These are phyloP conservation scores for Paramecium sexaurelia DNA, from an alignment of 73 alveolate genomes.

Conservation along the genomic window DNA sequence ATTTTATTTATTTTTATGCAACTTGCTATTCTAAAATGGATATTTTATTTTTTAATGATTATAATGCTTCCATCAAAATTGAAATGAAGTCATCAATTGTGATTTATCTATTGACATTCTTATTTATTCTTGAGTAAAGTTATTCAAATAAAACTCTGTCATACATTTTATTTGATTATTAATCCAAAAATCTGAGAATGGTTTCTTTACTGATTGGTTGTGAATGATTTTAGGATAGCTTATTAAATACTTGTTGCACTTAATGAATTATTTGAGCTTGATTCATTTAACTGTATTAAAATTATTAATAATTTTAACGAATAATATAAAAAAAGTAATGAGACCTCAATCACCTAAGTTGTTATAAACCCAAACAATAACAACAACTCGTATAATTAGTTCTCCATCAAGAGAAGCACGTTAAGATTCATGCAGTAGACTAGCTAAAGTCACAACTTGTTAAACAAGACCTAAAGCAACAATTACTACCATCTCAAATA, in stretches of 20 bases:
- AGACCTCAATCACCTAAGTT: constrained; percentile 50
- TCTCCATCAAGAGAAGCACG: not conserved
- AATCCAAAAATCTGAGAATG: constrained; percentile 5
- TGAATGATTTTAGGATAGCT: not conserved
- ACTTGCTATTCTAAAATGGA: not conserved
- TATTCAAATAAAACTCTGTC: constrained; percentile 40
- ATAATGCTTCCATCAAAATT: constrained; percentile 22
- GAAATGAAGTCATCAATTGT: constrained; percentile 11
- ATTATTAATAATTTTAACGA: constrained; percentile 14
- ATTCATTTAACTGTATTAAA: constrained; percentile 42
- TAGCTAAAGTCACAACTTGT: constrained; percentile 30
- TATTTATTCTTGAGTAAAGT: not conserved
- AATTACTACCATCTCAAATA: not conserved
- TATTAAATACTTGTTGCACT: constrained; percentile 17
- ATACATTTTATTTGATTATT: not conserved
- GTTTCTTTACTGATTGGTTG: not conserved
- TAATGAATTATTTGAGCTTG: constrained; percentile 28
- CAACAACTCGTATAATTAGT: not conserved
- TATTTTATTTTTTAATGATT: constrained; percentile 7
- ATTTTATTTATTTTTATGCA: not conserved
- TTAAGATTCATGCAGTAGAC: constrained; percentile 18
- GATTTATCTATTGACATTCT: not conserved
- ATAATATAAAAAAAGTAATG: constrained; percentile 10
- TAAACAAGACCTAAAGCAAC: constrained; percentile 25
- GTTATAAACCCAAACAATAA: not conserved